phyloP scores from a whole-genome alignment of 805 yeast genomes.

The Candida sonorensis region DNA sequence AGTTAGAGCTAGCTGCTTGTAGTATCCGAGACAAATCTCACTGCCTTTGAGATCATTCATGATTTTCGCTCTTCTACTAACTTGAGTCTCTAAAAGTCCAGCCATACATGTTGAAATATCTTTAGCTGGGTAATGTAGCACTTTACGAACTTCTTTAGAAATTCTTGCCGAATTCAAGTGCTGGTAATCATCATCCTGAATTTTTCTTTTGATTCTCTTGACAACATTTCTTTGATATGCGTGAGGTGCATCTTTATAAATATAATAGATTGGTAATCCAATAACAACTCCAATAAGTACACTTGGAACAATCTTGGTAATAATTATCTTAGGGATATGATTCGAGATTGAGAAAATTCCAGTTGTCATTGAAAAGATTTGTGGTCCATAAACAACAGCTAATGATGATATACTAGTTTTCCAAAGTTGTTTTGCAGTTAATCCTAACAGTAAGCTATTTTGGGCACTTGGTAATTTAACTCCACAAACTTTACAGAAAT shows the following conservation, averaged over 20 bases:
- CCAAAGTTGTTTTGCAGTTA: conserved; percentile 18
- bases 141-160: conserved; percentile 75
- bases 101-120: conserved; percentile 73
- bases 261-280: conserved; percentile 34
- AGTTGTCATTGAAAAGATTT: conserved; percentile 22
- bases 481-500: conserved; percentile 35
- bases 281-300: conserved; percentile 27
- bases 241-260: conserved; percentile 76
- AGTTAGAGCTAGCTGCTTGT: conserved; percentile 34
- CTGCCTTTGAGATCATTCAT: conserved; percentile 47
- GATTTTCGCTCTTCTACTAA: conserved; percentile 49
- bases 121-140: conserved; percentile 72
- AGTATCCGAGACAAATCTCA: conserved; percentile 48
- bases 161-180: conserved; percentile 73
- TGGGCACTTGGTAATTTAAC: conserved; percentile 34
- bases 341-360: conserved; percentile 25
- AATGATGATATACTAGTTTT: conserved; percentile 24
- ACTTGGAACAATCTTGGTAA: conserved; percentile 27
- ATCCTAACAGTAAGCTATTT: conserved; percentile 13
- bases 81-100: conserved; percentile 53
- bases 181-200: conserved; percentile 67
- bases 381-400: conserved; percentile 22
- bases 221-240: conserved; percentile 85
- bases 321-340: conserved; percentile 19
- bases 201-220: conserved; percentile 54